phyloP scores from a whole-genome alignment of 352 stramenopile genomes.

The Phytophthora citricola region DNA sequence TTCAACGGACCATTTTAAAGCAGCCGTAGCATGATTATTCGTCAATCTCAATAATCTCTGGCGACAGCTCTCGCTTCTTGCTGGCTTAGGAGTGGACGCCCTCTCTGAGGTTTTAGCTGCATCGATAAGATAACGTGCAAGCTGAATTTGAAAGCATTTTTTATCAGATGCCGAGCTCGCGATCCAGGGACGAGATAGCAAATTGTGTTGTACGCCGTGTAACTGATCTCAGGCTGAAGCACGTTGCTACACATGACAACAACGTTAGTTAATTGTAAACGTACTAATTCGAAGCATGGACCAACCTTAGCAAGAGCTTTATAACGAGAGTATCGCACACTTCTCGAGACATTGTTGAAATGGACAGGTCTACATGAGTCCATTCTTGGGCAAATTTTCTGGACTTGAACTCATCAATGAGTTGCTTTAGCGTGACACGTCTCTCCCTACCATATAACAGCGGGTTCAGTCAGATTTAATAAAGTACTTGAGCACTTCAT shows the following conservation, averaged over 20 bases:
- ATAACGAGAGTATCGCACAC: slow-evolving; percentile 62
- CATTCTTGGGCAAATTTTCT: slow-evolving; percentile 54
- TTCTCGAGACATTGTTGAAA: slow-evolving; percentile 42
- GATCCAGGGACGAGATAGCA: slow-evolving; percentile 68
- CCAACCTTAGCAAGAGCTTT: slow-evolving; percentile 54
- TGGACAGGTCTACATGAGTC: slow-evolving; percentile 40
- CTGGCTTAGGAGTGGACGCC: not conserved
- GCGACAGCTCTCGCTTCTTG: slow-evolving; percentile 33
- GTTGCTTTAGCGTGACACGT: slow-evolving; percentile 72
- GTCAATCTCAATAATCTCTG: slow-evolving; percentile 38
- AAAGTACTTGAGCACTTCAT: not conserved
- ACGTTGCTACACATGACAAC: slow-evolving; percentile 42
- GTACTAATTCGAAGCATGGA: too few species aligned
- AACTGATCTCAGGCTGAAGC: slow-evolving; percentile 76
- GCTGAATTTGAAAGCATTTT: slow-evolving; percentile 27
- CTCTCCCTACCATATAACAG: slow-evolving; percentile 45
- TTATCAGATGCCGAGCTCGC: slow-evolving; percentile 41
- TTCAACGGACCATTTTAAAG: slow-evolving; percentile 38
- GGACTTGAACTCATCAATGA: slow-evolving; percentile 73
- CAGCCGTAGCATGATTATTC: slow-evolving; percentile 7
- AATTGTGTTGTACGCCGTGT: slow-evolving; percentile 80
- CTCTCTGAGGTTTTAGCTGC: not conserved
- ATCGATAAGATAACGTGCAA: slow-evolving; percentile 16
- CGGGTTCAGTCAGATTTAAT: slow-evolving; percentile 1
- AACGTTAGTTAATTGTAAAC: not conserved